Base-by-base conservation (phyloP, 1,284 basidiomycete species). In the Neotropicomus parvogracilis region DNA sequence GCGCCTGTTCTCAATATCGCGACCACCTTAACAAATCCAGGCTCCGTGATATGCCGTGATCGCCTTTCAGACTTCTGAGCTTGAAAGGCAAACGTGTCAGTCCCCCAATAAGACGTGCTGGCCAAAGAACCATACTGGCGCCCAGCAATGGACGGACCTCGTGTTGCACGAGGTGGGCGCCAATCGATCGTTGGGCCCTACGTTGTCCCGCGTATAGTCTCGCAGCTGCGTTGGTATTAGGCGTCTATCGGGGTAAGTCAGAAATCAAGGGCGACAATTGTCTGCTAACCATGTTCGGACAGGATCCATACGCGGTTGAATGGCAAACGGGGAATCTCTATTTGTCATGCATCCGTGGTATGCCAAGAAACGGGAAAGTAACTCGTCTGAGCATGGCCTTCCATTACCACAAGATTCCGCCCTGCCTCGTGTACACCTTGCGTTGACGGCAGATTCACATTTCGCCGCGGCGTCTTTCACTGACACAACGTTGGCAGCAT, bases 31-130 rank as follows among this genome's bases (percentile, higher is more conserved):
- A 14, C 36, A 8, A 27, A 8, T 46, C 16, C 32, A 20, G 26
- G 31, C 26, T 48, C 40, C 36, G 28, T 17, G 13, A 13, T 29
- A 40, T 61, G 49, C 55, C 43, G 54, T 63, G 40, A 59, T 39
- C n/a, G n/a, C n/a, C n/a, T n/a, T n/a, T n/a, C n/a, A n/a, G n/a
- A n/a, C n/a, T n/a, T n/a, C n/a, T n/a, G n/a, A n/a, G n/a, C n/a
- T n/a, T n/a, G n/a, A n/a, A n/a, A n/a, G n/a, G 21, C 36, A 16
- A 12, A 40, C 24, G 31, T 35, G 54, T 33, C 34, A 31, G 41
- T 29, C 33, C 37, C 35, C 46, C n/a, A n/a, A n/a, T n/a, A n/a
- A n/a, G n/a, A n/a, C n/a, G n/a, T n/a, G n/a, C n/a, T n/a, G n/a
- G n/a, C n/a, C n/a, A n/a, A n/a, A n/a, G n/a, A n/a, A n/a, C n/a